These are phyloP conservation scores for Blumeriella jaapii DNA, from an alignment of 2,329 filamentous ascomycete genomes.

Conservation along the genomic window DNA sequence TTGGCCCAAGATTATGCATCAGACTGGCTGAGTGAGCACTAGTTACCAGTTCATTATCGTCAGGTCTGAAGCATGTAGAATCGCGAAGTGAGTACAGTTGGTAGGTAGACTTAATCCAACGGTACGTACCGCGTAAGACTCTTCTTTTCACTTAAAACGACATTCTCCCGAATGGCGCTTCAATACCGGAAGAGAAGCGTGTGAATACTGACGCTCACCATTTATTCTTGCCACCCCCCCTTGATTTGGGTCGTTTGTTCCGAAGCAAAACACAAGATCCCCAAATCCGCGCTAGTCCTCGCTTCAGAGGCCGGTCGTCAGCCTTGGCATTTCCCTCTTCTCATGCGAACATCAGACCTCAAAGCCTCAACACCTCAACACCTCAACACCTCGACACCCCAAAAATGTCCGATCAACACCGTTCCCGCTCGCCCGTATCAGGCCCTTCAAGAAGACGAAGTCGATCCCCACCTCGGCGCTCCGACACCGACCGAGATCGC, in stretches of 20 bases:
- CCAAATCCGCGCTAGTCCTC: slow-evolving; percentile 1
- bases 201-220: background rate
- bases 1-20: too few species aligned
- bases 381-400: slow-evolving; percentile 50
- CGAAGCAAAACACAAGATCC: background rate
- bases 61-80: too few species aligned
- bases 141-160: too few species aligned
- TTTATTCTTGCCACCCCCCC: too few species aligned
- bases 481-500: slow-evolving; percentile 29
- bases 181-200: too few species aligned
- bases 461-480: slow-evolving; percentile 31
- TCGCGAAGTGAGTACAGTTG: too few species aligned
- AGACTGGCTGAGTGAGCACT: too few species aligned
- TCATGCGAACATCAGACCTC: background rate
- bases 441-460: slow-evolving; percentile 29
- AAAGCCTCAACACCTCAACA: background rate
- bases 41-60: too few species aligned
- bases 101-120: too few species aligned
- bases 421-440: slow-evolving; percentile 21
- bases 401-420: slow-evolving; percentile 19
- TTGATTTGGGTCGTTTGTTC: background rate
- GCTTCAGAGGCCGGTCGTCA: background rate
- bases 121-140: too few species aligned
- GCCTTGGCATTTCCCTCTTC: slow-evolving; percentile 1
- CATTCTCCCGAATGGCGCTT: too few species aligned